Evolutionary conservation across 164 flowering plant genomes (phyloP).

Genomic region (Magnolia sinica): DNA sequence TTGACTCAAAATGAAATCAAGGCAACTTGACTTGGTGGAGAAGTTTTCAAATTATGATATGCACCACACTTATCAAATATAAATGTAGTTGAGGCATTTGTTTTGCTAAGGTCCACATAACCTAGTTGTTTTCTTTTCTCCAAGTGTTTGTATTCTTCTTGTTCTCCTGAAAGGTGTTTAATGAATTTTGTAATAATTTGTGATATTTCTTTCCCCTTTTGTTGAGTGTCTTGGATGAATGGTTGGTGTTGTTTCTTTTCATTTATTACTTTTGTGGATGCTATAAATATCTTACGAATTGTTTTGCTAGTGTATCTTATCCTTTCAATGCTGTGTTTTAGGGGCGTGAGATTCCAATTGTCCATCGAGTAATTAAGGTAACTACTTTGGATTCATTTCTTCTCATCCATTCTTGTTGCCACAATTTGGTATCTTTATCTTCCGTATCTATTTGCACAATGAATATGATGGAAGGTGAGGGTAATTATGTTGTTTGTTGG

Average conservation of each 20-base stretch:
- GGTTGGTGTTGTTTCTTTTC: not conserved
- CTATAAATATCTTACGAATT: not conserved
- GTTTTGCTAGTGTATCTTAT: constrained; percentile 11
- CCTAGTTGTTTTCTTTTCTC: too few species aligned
- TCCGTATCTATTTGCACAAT: not conserved
- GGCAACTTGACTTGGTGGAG: too few species aligned
- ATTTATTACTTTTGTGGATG: not conserved
- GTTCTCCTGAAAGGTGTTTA: too few species aligned
- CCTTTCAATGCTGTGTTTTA: constrained; percentile 16
- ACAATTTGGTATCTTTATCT: not conserved
- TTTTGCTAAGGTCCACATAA: too few species aligned
- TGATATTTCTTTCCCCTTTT: too few species aligned
- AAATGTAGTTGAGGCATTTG: too few species aligned
- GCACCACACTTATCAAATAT: too few species aligned
- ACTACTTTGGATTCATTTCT: constrained; percentile 1
- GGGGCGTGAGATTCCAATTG: constrained; percentile 89
- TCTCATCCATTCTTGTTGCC: not conserved
- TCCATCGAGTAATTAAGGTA: constrained; percentile 87
- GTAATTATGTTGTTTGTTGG: not conserved
- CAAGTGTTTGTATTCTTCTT: too few species aligned
- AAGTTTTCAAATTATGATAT: too few species aligned
- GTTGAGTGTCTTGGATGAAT: not conserved
- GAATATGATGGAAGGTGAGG: not conserved
- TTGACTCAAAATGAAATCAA: too few species aligned
- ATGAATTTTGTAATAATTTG: too few species aligned